These are phyloP conservation scores for Tubosaeta sp. DNA, from an alignment of 768 basidiomycete species.

Conservation along the genomic window DNA sequence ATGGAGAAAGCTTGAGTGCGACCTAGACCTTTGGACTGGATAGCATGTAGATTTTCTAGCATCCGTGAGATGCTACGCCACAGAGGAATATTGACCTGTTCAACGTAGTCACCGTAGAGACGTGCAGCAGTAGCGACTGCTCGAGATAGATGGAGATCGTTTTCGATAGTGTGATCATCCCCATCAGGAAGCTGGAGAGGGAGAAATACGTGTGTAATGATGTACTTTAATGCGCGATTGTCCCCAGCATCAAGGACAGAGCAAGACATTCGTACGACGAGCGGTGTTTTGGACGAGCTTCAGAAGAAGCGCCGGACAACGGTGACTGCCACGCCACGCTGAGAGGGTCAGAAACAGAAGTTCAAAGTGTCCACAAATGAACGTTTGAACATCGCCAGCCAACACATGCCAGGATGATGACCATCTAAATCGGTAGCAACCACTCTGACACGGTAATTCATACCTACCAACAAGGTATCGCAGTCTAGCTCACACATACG, in stretches of 20 bases:
- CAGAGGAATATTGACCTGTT: background rate
- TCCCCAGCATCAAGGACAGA: background rate
- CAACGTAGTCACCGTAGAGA: background rate
- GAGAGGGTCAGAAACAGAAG: too few species aligned
- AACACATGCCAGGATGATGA: too few species aligned
- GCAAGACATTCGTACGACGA: background rate
- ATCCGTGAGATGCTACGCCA: background rate
- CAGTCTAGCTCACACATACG: too few species aligned
- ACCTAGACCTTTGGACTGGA: background rate
- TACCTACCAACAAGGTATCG: too few species aligned
- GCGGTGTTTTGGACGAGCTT: too few species aligned
- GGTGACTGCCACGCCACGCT: too few species aligned
- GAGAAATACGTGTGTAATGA: background rate
- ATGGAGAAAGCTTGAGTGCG: background rate
- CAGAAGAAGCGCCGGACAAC: too few species aligned
- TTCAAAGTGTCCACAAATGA: too few species aligned
- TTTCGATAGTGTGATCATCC: background rate
- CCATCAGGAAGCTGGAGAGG: background rate
- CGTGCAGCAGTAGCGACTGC: background rate
- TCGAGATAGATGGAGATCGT: background rate
- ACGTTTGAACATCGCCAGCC: too few species aligned
- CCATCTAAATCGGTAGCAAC: too few species aligned
- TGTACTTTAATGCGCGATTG: background rate
- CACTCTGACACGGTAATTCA: too few species aligned
- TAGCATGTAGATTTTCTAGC: background rate